These are phyloP conservation scores for Leucosporidium yakuticum DNA, from an alignment of 768 basidiomycete species.

Conservation along the genomic window DNA sequence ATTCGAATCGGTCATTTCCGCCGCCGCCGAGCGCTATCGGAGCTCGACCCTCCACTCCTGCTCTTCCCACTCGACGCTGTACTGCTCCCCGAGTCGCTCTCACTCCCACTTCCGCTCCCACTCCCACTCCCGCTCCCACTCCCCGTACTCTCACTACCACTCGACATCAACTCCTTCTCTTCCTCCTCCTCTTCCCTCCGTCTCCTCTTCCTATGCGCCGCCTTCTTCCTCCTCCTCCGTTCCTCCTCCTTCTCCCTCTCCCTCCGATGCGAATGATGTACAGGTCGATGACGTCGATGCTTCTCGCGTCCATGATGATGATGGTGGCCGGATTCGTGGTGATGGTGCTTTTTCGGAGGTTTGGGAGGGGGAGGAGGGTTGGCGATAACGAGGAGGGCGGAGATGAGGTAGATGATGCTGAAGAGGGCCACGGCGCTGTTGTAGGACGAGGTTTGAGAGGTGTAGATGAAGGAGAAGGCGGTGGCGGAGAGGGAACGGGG, in stretches of 20 bases:
- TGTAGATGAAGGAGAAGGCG: no score
- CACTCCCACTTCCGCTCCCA: background rate
- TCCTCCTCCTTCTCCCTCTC: background rate
- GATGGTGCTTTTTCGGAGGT: background rate
- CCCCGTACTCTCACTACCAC: background rate
- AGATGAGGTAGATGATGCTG: background rate
- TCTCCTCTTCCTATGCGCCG: background rate
- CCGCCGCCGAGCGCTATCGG: no score
- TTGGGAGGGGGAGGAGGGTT: background rate
- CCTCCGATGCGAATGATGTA: background rate
- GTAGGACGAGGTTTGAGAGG: no score
- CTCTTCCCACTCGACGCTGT: background rate
- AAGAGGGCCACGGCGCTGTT: background rate
- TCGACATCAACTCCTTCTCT: background rate
- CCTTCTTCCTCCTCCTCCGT: background rate
- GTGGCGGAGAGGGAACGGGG: no score
- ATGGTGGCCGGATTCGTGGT: background rate
- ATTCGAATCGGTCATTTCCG: no score
- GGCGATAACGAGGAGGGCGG: background rate
- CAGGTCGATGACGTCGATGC: background rate
- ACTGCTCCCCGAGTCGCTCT: background rate
- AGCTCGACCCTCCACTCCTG: background rate
- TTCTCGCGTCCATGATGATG: background rate
- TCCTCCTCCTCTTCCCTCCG: background rate
- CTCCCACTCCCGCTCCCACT: background rate